Base-by-base conservation (phyloP, 2,329 filamentous ascomycete species). In the Metarhizium album region DNA sequence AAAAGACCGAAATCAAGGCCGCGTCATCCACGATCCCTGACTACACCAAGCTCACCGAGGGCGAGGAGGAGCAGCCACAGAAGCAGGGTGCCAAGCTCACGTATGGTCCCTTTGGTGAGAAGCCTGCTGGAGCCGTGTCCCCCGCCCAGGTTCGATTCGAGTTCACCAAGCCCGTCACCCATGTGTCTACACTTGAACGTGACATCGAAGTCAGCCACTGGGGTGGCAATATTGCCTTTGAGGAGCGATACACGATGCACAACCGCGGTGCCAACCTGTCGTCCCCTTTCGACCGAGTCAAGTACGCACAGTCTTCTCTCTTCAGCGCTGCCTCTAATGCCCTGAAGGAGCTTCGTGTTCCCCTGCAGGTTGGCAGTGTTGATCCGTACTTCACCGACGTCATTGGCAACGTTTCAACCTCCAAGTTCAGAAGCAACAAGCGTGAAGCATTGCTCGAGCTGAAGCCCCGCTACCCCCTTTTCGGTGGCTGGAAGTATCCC, bases 1-100 rank as follows among this genome's bases (percentile, higher is more conserved):
- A 98, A 68, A 96, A 96, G 80, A 97, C 93, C 38, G 95, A 97
- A 70, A 71, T 98, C 70, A 96, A 96, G 74, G 83, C 95, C 59
- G 79, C 87, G 46, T 85, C 81, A 50, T 72, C 78, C 56, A 84
- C 87, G 59, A 78, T 95, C 27, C 86, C 90, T 52, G 89, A 96
- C 64, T 95, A 88, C 69, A 95, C 89, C 49, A 83, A 80, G 56
- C 77, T 94, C 18, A 63, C 53, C 47, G 79, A 78, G 42, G 82
- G 79, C 55, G 74, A 79, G 49, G 80, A 86, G 58, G 72, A 77
- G 56, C 79, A 75, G 57, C 90, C 91, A 2, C 78, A 87, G 66
- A 90, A 88, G 72, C 83, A 90, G 70, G 93, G 93, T 55, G 76
- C 83, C 20, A 90, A 86, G 64, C 84, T 91, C 62, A 93, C 83